A percentile compares a stretch with the other conserved stretches of the same genome.
Evolutionary conservation across 805 yeast genomes (phyloP).

Genomic region (Saccharomycopsis fermentans): DNA sequence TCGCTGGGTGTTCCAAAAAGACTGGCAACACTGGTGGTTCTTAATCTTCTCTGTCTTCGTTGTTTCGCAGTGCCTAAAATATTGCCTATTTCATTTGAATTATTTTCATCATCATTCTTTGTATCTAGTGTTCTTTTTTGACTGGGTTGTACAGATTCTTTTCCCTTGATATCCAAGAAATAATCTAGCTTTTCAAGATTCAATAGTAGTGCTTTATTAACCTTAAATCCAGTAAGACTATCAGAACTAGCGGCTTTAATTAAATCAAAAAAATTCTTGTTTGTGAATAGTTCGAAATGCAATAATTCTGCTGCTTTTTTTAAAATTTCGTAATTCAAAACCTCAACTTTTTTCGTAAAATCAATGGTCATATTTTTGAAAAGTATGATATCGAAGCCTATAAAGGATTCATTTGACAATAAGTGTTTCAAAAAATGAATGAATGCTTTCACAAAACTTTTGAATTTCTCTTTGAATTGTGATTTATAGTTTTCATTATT

Average conservation of each 20-base stretch:
- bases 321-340: not conserved
- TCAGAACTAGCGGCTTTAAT: not conserved
- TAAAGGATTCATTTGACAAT: not conserved
- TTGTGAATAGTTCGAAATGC: conserved; percentile 1
- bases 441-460: not conserved
- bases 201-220: not conserved
- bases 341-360: not conserved
- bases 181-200: not conserved
- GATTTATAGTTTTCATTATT: not conserved
- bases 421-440: not conserved
- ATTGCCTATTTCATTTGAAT: not conserved
- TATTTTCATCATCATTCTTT: not conserved
- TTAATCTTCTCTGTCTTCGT: conserved; percentile 2
- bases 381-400: not conserved
- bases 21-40: not conserved
- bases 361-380: conserved; percentile 2
- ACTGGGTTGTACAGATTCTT: not conserved
- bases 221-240: not conserved
- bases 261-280: conserved; percentile 5
- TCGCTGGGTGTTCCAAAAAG: not conserved
- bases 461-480: not conserved
- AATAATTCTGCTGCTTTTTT: conserved; percentile 1
- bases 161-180: no score
- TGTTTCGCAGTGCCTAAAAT: not conserved
- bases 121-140: not conserved